Percentiles rank a stretch among this genome's conserved stretches.
These are phyloP conservation scores for Helichrysum umbraculigerum DNA, from an alignment of 129 eudicot genomes.

Conservation along the genomic window DNA sequence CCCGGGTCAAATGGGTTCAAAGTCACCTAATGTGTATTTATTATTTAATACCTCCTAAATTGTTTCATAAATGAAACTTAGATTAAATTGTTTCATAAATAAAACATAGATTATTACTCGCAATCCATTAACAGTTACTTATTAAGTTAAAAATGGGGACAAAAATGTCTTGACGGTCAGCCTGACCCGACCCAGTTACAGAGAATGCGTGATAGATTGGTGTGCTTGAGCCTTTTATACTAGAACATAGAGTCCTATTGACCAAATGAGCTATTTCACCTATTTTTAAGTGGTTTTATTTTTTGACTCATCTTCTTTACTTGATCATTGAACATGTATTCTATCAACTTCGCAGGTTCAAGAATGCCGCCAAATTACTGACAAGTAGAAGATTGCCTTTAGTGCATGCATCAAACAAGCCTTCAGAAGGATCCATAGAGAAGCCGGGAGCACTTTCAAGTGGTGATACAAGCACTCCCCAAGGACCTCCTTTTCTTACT, in stretches of 20 bases:
- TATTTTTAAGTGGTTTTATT: background rate
- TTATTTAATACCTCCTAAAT: background rate
- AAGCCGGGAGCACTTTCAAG: slow-evolving; percentile 29
- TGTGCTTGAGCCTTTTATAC: background rate
- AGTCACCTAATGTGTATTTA: background rate
- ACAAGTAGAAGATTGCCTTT: slow-evolving; percentile 27
- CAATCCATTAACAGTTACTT: no score
- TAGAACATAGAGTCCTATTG: background rate
- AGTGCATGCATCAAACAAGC: slow-evolving; percentile 41
- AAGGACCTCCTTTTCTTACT: slow-evolving; percentile 74
- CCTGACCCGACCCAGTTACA: background rate
- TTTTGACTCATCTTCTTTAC: background rate
- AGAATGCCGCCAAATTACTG: slow-evolving; percentile 31
- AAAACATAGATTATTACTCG: no score
- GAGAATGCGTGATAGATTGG: background rate
- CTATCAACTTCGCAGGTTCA: slow-evolving; percentile 35
- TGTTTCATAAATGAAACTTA: background rate
- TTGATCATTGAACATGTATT: background rate
- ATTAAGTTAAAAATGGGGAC: background rate
- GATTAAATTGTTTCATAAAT: background rate
- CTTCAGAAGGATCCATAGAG: slow-evolving; percentile 37
- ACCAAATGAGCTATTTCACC: background rate
- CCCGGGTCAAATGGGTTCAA: background rate
- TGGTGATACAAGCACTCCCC: slow-evolving; percentile 30
- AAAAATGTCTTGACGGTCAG: background rate